Conservation (phyloP, 2,329 filamentous ascomycete species). For the Phyllosticta capitalensis region DNA sequence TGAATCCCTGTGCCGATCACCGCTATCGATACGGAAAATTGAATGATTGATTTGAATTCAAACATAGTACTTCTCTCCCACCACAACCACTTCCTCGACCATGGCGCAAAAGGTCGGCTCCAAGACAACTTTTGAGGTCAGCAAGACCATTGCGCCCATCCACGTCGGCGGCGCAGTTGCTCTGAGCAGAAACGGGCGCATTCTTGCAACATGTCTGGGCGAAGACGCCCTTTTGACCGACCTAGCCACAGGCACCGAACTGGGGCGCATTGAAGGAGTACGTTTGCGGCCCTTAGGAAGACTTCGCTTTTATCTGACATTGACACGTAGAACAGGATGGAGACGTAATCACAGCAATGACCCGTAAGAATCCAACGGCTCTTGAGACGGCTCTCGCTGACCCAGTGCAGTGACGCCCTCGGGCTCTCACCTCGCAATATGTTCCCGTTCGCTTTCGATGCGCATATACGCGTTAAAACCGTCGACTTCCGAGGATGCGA, state of each 20-base stretch:
- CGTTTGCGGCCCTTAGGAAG: slow-evolving; percentile 20
- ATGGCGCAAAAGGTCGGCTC: slow-evolving; percentile 48
- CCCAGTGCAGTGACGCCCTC: slow-evolving; percentile 64
- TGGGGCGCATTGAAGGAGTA: slow-evolving; percentile 83
- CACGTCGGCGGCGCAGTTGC: slow-evolving; percentile 86
- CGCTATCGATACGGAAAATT: not conserved
- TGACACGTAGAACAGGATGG: slow-evolving; percentile 39
- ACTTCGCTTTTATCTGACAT: slow-evolving; percentile 23
- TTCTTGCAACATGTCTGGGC: slow-evolving; percentile 81
- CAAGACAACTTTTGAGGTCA: slow-evolving; percentile 84
- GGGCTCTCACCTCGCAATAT: slow-evolving; percentile 78
- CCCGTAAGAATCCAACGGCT: slow-evolving; percentile 36
- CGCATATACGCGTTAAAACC: slow-evolving; percentile 69
- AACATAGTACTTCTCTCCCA: not conserved
- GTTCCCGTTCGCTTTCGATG: slow-evolving; percentile 93
- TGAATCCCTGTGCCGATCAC: not conserved
- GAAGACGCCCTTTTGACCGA: slow-evolving; percentile 87
- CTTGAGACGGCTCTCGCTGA: slow-evolving; percentile 12
- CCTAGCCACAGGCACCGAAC: slow-evolving; percentile 68
- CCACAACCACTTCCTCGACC: not conserved
- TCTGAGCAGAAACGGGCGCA: slow-evolving; percentile 68
- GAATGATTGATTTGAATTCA: not conserved
- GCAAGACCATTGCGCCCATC: slow-evolving; percentile 78
- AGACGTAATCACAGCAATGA: slow-evolving; percentile 67
- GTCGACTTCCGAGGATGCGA: slow-evolving; percentile 44